Evolutionary conservation across 139 green algal species (phyloP), one percentile per base, ranked within the genome.

Genomic region (Limnomonas spitsbergensis): DNA sequence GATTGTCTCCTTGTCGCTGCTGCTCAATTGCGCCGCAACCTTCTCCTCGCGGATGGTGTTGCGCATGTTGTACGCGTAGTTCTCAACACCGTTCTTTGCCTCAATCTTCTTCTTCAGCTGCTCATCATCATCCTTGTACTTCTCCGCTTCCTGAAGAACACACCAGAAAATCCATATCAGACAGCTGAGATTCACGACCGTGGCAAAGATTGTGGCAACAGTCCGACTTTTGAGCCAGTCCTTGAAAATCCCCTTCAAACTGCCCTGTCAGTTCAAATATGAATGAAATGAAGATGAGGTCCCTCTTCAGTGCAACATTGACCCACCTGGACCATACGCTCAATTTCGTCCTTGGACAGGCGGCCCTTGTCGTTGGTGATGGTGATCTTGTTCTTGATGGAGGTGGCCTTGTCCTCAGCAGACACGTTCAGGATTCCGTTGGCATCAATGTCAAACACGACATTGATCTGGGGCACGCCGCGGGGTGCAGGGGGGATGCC

Each of bases 341-440:
- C 96, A 73, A 98, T 99, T 42, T 99, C 96, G 1, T 99, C 95
- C 91, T 98, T 99, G 78, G 72, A 90, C 31, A 98, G 88, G 4
- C 94, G 88, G 56, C 96, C 96, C 93, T 98, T 99, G 88, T 98
- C 96, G 79, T 99, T 98, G 73, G 96, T 99, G 88, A 99, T 99
- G 66, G 96, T 99, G 88, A 99, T 98, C 88, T 98, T 98, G 86
- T 96, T 97, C 87, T 96, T 97, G 72, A 92, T 92, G 78, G 95
- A 95, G 6, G 92, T 96, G 32, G 92, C 94, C 91, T 98, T 98
- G 82, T 99, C 96, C 91, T 98, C 95, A 4, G 96, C 96, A 26
- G 90, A 95, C 47, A 99, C 93, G 80, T 99, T 99, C 24, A 99
- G 88, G 80, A 99, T 98, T 81, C 96, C 96, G 85, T 99, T 99